phyloP scores from a whole-genome alignment of 106 monocot species.

The Dioscorea alata region DNA sequence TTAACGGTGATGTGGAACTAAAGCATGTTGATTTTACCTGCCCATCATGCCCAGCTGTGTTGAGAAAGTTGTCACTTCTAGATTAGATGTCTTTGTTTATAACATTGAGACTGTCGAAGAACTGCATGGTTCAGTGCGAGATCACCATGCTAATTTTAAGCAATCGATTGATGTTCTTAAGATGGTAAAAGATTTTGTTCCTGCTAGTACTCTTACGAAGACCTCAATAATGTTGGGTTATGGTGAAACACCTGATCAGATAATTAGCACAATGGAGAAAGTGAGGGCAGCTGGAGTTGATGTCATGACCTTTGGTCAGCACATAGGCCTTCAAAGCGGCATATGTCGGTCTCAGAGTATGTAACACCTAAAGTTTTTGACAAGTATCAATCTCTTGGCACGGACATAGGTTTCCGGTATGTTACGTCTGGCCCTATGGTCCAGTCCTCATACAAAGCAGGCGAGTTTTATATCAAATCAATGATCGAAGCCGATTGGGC shows the following conservation, averaged over 20 bases:
- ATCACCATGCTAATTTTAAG: slow-evolving; percentile 13
- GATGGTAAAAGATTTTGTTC: no score
- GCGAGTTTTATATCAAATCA: slow-evolving; percentile 44
- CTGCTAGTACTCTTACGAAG: slow-evolving; percentile 8
- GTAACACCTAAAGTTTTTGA: slow-evolving; percentile 13
- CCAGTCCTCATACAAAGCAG: slow-evolving; percentile 37
- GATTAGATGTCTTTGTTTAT: slow-evolving; percentile 16
- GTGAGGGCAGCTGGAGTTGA: slow-evolving; percentile 13
- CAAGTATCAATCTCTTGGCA: slow-evolving; percentile 8
- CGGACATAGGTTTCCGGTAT: slow-evolving; percentile 34
- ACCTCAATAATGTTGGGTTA: slow-evolving; percentile 17
- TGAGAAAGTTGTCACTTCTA: slow-evolving; percentile 4
- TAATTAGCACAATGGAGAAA: slow-evolving; percentile 15
- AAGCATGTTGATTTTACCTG: slow-evolving; percentile 89
- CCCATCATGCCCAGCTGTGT: slow-evolving; percentile 75
- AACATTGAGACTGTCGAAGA: slow-evolving; percentile 17
- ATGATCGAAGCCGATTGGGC: slow-evolving; percentile 44
- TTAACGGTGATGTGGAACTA: slow-evolving; percentile 85
- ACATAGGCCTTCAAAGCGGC: slow-evolving; percentile 12
- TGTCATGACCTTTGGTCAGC: slow-evolving; percentile 12
- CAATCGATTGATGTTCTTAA: slow-evolving; percentile 17
- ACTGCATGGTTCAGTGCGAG: slow-evolving; percentile 8
- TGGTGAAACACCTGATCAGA: slow-evolving; percentile 13
- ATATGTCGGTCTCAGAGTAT: no score
- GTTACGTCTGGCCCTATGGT: slow-evolving; percentile 48